Base-by-base conservation (phyloP, 768 basidiomycete genomes). In the Psilocybe cyanescens region DNA sequence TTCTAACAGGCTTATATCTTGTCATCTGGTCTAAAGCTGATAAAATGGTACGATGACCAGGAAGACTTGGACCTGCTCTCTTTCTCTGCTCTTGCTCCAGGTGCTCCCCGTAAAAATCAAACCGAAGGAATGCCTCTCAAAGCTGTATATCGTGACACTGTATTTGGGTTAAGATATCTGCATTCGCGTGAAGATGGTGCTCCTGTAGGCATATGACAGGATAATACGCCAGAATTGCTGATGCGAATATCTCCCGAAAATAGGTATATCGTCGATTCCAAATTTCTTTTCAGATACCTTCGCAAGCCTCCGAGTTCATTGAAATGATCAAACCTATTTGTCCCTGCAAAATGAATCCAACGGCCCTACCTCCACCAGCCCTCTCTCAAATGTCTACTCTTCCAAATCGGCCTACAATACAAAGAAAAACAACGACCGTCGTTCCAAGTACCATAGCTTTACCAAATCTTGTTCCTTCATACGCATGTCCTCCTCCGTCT, bases 211-310 rank as follows among this genome's bases (percentile, higher is more conserved):
- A 49, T 12, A 4, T 49, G 45, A 19, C 8, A 7, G 33, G 30
- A 33, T 9, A 16, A 29, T 49, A 12, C 3, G 24, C 9, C 11
- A 33, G 8, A 14, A 35, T 14, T 44, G 4, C 41, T 44, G 4
- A 14, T 12, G n/a, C 41, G 41, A 12, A 44, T 44, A 8, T 12
- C 5, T 44, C 14, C 14, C 45, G n/a, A 9, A 51, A 6, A n/a
- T 62, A 92, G 91, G 74, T 79, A 2, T 91, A 88, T 70, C 85
- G 89, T 54, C 87, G 91, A 14, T 91, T 94, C 67, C 91, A 94
- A 70, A 81, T 92, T 30, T 86, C 87, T 19, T 92, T 94, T 63
- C 69, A 77, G 54, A 78, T 81, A n/a, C 55, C 76, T 14, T 60
- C 70, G 2, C 80, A 83, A 33, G 84, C 86, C 0, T 69, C 76